These are phyloP conservation scores for Diaporthe sp. DNA, from an alignment of 2,329 filamentous ascomycete genomes.

Conservation along the genomic window DNA sequence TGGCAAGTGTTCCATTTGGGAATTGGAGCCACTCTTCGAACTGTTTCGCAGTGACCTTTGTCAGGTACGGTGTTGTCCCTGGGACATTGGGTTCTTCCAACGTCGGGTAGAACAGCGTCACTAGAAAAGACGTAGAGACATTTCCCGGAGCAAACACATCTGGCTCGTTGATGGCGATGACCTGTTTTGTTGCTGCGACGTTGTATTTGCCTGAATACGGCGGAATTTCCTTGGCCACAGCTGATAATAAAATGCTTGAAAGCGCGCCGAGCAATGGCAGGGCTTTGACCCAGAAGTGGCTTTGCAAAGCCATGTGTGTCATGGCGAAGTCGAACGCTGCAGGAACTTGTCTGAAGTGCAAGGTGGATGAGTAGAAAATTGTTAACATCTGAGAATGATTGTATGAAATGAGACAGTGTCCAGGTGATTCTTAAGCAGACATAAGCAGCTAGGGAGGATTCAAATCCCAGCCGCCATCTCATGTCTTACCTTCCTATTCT, in stretches of 20 bases:
- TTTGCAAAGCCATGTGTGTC: not conserved
- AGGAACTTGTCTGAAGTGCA: not conserved
- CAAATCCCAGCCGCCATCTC: not conserved
- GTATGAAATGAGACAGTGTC: not conserved
- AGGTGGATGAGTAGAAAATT: too few relatives aligned
- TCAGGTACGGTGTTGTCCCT: slow-evolving; percentile 10
- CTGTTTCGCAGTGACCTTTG: not conserved
- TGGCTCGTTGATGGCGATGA: not conserved
- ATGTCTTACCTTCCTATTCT: not conserved
- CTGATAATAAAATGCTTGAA: not conserved
- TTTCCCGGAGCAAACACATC: slow-evolving; percentile 13
- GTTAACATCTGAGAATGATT: not conserved
- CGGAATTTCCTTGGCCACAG: slow-evolving; percentile 1
- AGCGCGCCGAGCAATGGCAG: not conserved
- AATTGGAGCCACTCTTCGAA: slow-evolving; percentile 6
- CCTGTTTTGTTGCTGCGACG: not conserved
- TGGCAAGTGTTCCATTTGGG: slow-evolving; percentile 1
- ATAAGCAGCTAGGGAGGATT: not conserved
- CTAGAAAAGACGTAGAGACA: slow-evolving; percentile 17
- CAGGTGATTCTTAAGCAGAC: not conserved
- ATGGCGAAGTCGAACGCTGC: not conserved
- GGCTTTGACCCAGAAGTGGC: too few relatives aligned
- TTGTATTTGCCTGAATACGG: slow-evolving; percentile 30
- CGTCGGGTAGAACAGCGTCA: slow-evolving; percentile 23
- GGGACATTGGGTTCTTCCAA: not conserved